Base-by-base conservation (phyloP, 768 basidiomycete species). In the Goffeauzyma gilvescens region DNA sequence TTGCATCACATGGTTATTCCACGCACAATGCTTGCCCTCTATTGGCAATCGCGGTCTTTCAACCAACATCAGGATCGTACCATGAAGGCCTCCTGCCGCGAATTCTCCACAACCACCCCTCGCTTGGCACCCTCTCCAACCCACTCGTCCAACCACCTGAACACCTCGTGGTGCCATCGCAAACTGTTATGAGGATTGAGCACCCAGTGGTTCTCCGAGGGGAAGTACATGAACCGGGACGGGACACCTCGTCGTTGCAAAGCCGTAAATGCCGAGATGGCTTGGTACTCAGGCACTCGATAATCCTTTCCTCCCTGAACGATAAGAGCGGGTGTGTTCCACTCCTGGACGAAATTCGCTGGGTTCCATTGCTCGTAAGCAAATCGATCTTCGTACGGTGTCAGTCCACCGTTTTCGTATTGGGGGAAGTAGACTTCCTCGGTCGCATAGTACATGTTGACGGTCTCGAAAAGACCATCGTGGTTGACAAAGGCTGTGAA, bases 401-500 rank as follows among this genome's bases (percentile, higher is more conserved):
- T 31, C 32, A 50, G 26, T 10, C 53, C 55, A 9, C 48, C 49
- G 20, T 48, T 50, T 21, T 54, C 53, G 30, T 30, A 37, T 31
- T 49, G 38, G 22, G 27, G 24, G 25, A 52, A 50, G 47, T 51
- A 55, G n/a, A 59, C 71, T 55, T 89, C 84, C 39, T 95, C 89
- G 8, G 87, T 95, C 12, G 79, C 74, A 58, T 76, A 86, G n/a
- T 79, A 84, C 35, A 78, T 79, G 62, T 80, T 80, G 6, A 63
- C 69, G 3, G 78, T 69, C 54, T 84, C 45, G 27, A 63, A 67
- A 35, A 86, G 81, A 7, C 90, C 90, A 56, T 98, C 90, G 55
- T 96, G 90, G 52, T 77, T 79, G 10, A 89, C 74, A 32, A 95
- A 69, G 4, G 85, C 84, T 66, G 89, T 93, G 71, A 96, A 93